A percentile compares a stretch with the other conserved stretches of the same genome.
These are phyloP conservation scores for Kwoniella sp. DNA, from an alignment of 768 basidiomycete genomes.

Conservation along the genomic window DNA sequence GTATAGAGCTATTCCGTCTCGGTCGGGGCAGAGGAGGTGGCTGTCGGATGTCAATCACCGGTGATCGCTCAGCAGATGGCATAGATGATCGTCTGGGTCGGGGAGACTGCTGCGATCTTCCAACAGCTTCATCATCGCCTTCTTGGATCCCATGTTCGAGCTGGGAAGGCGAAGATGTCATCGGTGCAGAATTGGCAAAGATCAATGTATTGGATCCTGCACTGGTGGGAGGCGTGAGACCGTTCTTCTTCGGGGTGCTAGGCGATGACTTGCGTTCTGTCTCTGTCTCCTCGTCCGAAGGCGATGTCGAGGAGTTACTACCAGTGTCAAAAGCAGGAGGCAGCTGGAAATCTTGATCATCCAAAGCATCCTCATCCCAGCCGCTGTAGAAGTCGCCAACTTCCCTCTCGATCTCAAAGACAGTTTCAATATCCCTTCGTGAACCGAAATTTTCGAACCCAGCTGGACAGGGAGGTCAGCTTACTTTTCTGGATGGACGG, in stretches of 20 bases:
- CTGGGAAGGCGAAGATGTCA: constrained; percentile 19
- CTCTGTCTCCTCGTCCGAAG: constrained; percentile 18
- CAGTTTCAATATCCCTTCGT: constrained; percentile 42
- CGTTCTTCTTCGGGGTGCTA: neutral
- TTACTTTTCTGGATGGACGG: neutral
- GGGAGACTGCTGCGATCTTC: neutral
- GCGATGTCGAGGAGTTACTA: constrained; percentile 8
- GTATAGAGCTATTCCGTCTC: constrained; percentile 44
- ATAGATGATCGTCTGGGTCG: constrained; percentile 10
- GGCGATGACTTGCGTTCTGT: constrained; percentile 6
- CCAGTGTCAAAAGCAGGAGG: constrained; percentile 35
- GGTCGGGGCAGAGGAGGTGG: constrained; percentile 22
- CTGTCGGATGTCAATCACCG: constrained; percentile 6
- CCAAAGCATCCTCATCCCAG: constrained; percentile 53
- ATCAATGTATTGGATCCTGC: constrained; percentile 4
- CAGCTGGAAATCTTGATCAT: constrained; percentile 32
- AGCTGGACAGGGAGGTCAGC: constrained; percentile 21
- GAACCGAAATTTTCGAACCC: constrained; percentile 53
- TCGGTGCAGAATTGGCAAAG: constrained; percentile 14
- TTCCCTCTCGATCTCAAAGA: constrained; percentile 55
- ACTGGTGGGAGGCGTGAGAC: neutral
- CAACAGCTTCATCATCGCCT: neutral
- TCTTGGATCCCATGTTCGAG: constrained; percentile 12
- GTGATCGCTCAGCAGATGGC: constrained; percentile 13
- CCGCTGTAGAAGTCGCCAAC: constrained; percentile 51